A percentile compares a stretch with the other conserved stretches of the same genome.
Conservation (phyloP, 352 stramenopile species). For the Phytophthora vignae region DNA sequence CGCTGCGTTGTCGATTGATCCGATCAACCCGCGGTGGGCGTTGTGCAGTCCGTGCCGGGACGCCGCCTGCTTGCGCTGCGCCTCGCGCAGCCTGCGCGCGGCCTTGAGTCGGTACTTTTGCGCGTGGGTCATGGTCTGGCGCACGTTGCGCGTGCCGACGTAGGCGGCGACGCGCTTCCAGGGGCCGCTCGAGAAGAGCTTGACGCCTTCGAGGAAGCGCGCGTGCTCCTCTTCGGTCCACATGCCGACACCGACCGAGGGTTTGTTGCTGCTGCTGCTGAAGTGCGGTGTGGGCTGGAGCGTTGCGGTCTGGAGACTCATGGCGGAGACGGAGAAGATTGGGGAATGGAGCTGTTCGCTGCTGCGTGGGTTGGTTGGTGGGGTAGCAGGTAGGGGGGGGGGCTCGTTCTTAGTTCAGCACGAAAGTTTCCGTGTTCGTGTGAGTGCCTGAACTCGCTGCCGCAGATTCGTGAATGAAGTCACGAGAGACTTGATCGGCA, state of each 20-base stretch:
- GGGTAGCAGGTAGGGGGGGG: conserved; percentile 5
- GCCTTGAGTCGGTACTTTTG: conserved; percentile 83
- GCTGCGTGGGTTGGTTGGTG: background rate
- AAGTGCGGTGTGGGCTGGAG: conserved; percentile 23
- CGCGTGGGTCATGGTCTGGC: conserved; percentile 84
- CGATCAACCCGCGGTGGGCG: conserved; percentile 20
- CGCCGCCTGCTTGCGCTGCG: conserved; percentile 57
- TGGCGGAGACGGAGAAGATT: conserved; percentile 25
- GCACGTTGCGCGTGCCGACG: conserved; percentile 78
- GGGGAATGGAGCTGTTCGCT: conserved; percentile 16
- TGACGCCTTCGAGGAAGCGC: conserved; percentile 79
- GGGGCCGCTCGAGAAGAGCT: conserved; percentile 74
- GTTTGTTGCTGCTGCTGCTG: conserved; percentile 24
- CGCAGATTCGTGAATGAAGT: conserved; percentile 41
- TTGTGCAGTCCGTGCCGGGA: conserved; percentile 44
- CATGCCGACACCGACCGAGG: conserved; percentile 46
- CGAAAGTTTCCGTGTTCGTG: conserved; percentile 15
- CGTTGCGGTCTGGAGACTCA: conserved; percentile 28
- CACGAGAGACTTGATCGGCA: conserved; percentile 34
- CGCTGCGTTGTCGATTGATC: conserved; percentile 1
- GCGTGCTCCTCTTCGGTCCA: conserved; percentile 79
- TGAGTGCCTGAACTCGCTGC: conserved; percentile 23
- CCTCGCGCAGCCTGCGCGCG: conserved; percentile 61
- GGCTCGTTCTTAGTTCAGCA: background rate
- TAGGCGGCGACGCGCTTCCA: conserved; percentile 80